phyloP scores from a whole-genome alignment of 768 basidiomycete species.

The Xerocomus brunneocitrinus region DNA sequence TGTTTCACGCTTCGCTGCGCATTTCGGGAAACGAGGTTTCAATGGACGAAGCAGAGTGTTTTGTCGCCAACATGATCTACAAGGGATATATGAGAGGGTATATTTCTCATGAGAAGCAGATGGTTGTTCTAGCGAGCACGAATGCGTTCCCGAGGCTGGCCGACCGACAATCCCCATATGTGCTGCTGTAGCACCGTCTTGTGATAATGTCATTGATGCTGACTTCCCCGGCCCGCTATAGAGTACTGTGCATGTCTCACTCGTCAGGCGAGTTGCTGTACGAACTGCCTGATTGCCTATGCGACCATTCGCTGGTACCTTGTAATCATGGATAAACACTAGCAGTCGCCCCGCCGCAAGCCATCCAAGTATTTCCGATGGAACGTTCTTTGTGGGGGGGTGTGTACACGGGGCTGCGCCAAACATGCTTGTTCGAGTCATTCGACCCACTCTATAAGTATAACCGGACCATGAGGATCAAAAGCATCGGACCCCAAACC shows the following conservation, averaged over 20 bases:
- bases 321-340: background rate
- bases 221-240: no score
- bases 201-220: no score
- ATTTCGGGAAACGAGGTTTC: conserved; percentile 68
- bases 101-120: conserved; percentile 92
- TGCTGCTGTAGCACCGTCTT: conserved; percentile 16
- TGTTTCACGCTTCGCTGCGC: conserved; percentile 74
- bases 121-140: conserved; percentile 79
- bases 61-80: conserved; percentile 93
- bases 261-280: background rate
- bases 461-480: background rate
- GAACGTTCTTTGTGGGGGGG: background rate
- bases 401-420: background rate
- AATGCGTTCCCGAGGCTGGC: conserved; percentile 78
- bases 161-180: conserved; percentile 54
- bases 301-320: no score
- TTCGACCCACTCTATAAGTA: background rate
- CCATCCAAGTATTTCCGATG: background rate
- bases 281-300: background rate
- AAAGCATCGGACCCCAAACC: background rate
- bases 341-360: background rate
- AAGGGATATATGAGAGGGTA: conserved; percentile 92
- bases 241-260: no score
- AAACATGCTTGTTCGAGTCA: background rate
- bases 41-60: conserved; percentile 84